Evolutionary conservation across 306 rosid genomes (phyloP), one percentile per base, ranked within the genome.

Genomic region (Sicyos baderoa): DNA sequence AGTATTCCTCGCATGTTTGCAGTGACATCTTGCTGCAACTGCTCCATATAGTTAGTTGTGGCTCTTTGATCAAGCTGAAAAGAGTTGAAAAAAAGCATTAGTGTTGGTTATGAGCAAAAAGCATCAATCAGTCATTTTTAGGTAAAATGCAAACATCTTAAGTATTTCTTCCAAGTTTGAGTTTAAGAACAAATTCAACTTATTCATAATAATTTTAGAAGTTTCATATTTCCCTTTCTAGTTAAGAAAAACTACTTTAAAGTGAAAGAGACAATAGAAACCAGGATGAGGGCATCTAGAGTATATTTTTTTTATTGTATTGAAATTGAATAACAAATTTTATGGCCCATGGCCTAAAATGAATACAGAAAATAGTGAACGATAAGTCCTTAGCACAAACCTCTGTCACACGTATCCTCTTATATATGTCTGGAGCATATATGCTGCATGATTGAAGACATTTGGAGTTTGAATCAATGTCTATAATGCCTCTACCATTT

Each of bases 1-100:
- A 91, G 80, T 79, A 91, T 82, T 65, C 85, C 89, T 42, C 97
- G 79, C 97, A 91, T 91, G 80, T 65, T 79, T 44, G 93, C 86
- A 84, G 55, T 85, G 86, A 91, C 82, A 58, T 88, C 89, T 35
- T 3, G 81, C 79, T 91, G 97, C 87, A 88, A 52, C 78, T 58
- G 75, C 54, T 85, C 91, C 91, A 91, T 88, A 74, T 91, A 88
- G 68, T 80, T 23, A 29, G 76, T 16, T 32, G 85, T 58, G 54
- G 91, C 84, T 67, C 91, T 85, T 54, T 85, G 86, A 19, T 82
- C 93, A 61, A 86, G 78, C 96, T 90, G 88, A 67, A 66, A 75
- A 70, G 51, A 61, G 54, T 45, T 13, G 35, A 21, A 65, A 22
- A 44, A 10, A 37, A 13, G 19, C 5, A 65, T 65, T 49, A 45